These are phyloP conservation scores for Debaryomyces psychrophilus DNA, from an alignment of 1,139 yeast genomes.

Conservation along the genomic window DNA sequence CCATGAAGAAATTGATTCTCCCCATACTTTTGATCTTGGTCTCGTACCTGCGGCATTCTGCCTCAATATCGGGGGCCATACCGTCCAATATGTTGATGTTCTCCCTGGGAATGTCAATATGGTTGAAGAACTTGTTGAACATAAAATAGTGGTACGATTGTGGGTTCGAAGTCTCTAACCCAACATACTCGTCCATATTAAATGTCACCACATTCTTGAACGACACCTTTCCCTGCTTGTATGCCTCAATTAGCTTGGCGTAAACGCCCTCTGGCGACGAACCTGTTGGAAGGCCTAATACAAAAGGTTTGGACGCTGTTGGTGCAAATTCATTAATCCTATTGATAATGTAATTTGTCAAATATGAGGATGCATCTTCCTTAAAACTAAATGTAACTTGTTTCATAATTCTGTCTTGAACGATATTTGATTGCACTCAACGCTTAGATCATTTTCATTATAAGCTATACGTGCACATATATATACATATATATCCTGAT, in stretches of 20 bases:
- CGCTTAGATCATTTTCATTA: background rate
- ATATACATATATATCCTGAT: background rate
- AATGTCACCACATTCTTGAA: constrained; percentile 62
- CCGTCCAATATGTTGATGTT: constrained; percentile 64
- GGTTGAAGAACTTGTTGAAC: constrained; percentile 61
- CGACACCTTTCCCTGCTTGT: constrained; percentile 47
- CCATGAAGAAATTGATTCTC: constrained; percentile 58
- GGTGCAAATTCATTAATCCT: constrained; percentile 52
- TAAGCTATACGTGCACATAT: background rate
- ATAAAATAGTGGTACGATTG: constrained; percentile 66
- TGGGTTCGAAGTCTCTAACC: constrained; percentile 49
- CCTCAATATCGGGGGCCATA: constrained; percentile 46
- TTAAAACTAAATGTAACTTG: constrained; percentile 43
- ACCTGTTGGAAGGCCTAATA: constrained; percentile 66
- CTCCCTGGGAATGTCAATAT: constrained; percentile 56
- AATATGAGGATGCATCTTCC: constrained; percentile 51
- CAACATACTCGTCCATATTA: constrained; percentile 66
- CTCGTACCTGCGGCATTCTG: constrained; percentile 57
- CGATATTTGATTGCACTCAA: background rate
- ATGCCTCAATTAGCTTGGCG: constrained; percentile 48
- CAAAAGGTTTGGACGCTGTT: constrained; percentile 53
- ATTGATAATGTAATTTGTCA: constrained; percentile 52
- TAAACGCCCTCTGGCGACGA: constrained; percentile 67
- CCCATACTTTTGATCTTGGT: constrained; percentile 52
- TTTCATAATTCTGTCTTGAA: constrained; percentile 27